Evolutionary conservation across 805 yeast species (phyloP), one percentile per base, ranked within the genome.

Genomic region (Metschnikowia drakensbergensis): DNA sequence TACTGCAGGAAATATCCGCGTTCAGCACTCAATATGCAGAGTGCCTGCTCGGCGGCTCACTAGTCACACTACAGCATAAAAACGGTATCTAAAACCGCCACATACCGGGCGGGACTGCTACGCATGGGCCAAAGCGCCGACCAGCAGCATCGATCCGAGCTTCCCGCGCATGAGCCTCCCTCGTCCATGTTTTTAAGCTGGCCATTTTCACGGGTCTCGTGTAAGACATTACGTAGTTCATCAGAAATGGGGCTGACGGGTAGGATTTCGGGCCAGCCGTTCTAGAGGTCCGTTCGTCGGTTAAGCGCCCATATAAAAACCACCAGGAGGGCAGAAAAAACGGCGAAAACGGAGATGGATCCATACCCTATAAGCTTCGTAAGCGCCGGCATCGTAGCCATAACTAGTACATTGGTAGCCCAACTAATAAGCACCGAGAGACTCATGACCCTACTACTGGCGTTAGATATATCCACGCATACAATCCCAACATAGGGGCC

Each of bases 401-500:
- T 48, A n/a, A 64, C 55, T 13, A 59, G 31, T 38, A 60, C 55
- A 41, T 65, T 64, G 17, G 59, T 46, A 11, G 54, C 38, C 66
- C 66, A 64, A 31, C 55, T 60, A 13, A 54, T 43, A 7, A 58
- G 54, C 11, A 57, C 55, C 6, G 65, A 54, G 25, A 49, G 10
- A 31, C 61, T 52, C 35, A 63, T 54, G 3, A 57, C 52, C 7
- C 51, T 22, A 35, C 61, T 58, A 38, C 58, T 54, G 39, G 64
- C 63, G 4, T 48, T 48, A n/a, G 64, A 58, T 13, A 64, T 36
- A 9, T 57, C 55, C 47, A 57, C 61, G 45, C 58, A 57, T 30
- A 62, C 11, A 36, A 65, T 54, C 3, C 65, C 65, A 11, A 60
- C 51, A 23, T 67, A 53, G 3, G 71, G 70, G 4, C 72, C 71